Evolutionary conservation across 2,329 filamentous ascomycete genomes (phyloP).

Genomic region (Phialemoniopsis sp.): DNA sequence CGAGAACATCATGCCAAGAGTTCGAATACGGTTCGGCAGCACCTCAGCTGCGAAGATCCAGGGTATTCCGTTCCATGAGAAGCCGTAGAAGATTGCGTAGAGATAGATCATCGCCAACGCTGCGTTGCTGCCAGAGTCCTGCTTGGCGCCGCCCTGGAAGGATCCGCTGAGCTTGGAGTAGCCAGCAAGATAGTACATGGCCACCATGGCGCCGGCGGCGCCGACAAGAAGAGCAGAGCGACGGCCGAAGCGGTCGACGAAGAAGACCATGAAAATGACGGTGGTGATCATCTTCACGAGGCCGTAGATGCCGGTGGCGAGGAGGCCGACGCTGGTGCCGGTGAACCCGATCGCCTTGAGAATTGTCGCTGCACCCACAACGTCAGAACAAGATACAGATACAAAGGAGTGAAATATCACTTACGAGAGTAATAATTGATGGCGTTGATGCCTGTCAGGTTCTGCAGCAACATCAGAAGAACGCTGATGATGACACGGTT

Average conservation of each 20-base stretch:
- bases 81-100: conserved; percentile 32
- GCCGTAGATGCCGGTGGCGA: conserved; percentile 35
- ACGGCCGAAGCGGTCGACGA: conserved; percentile 43
- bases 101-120: conserved; percentile 43
- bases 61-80: conserved; percentile 19
- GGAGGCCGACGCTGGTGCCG: conserved; percentile 24
- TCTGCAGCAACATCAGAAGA: conserved; percentile 9
- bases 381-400: neutral
- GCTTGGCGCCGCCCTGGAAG: conserved; percentile 15
- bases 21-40: conserved; percentile 13
- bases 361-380: conserved; percentile 10
- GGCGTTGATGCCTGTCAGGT: conserved; percentile 52
- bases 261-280: conserved; percentile 33
- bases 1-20: conserved; percentile 15
- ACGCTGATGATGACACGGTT: conserved; percentile 21
- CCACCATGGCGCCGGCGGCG: conserved; percentile 29
- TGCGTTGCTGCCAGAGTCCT: conserved; percentile 40
- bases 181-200: conserved; percentile 37
- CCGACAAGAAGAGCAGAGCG: conserved; percentile 42
- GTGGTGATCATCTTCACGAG: conserved; percentile 30
- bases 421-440: conserved; percentile 52
- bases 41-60: conserved; percentile 17
- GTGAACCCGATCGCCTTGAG: conserved; percentile 30
- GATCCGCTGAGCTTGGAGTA: conserved; percentile 25
- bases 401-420: neutral